Evolutionary conservation across 2,329 filamentous ascomycete species (phyloP), one percentile per base, ranked within the genome.

Genomic region (Claviceps sp.): DNA sequence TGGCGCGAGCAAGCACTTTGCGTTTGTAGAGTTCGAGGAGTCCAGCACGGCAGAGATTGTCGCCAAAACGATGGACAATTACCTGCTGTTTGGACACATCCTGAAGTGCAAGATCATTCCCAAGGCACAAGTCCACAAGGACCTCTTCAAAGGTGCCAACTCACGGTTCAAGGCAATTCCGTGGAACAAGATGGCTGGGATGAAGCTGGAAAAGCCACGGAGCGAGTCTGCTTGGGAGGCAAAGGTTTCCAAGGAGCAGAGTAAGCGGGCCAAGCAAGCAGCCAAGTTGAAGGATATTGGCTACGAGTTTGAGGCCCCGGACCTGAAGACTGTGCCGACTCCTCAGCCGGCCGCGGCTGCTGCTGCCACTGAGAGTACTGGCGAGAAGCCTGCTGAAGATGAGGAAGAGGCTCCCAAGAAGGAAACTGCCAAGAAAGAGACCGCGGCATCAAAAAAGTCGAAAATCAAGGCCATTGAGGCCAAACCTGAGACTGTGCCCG

Each of bases 31-130:
- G 70, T 98, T 98, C 63, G 72, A 76, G 37, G 84, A 89, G 53
- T 87, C 89, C 48, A 71, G 69, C 57, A 79, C 78, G n/a, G 91
- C 93, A 41, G 85, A 88, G 61, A 89, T 97, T 60, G 91, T 95
- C 34, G 85, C 88, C 48, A 87, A 89, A 71, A 95, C 93, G 22
- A 98, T 98, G 93, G 82, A 96, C 75, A 94, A 90, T 71, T 98
- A 98, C 70, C 81, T 97, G 41, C 78, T 98, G 63, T 97, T 95
- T 67, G 88, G 89, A 5, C 91, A 96, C 66, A 86, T 97, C 56
- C 75, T 98, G 60, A 91, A 94, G 69, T 91, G 90, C 69, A 87
- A 88, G 65, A 73, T 82, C 24, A 78, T 96, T 4, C 81, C 87
- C 4, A 72, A 81, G 53, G 87, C 87, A 55, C 82, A 90, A 63